Percentiles rank a stretch among this genome's conserved stretches.
Evolutionary conservation across 768 basidiomycete species (phyloP).

Genomic region (Suillus paluster): DNA sequence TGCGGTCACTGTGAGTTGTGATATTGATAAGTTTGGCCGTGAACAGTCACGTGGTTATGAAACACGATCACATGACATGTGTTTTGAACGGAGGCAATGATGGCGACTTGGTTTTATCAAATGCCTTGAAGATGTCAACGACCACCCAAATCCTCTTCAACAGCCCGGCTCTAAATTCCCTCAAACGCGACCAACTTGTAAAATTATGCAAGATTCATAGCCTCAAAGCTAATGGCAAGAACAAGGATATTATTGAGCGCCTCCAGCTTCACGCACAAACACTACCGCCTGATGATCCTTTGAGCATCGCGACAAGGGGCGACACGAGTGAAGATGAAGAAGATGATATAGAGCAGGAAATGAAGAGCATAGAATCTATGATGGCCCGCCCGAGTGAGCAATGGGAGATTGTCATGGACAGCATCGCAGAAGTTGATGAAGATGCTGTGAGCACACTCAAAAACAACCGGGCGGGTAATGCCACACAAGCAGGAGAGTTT

Average conservation of each 20-base stretch:
- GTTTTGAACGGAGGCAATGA: conserved; percentile 4
- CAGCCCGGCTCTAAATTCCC: conserved; percentile 80
- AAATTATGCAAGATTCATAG: conserved; percentile 85
- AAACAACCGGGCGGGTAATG: conserved; percentile 49
- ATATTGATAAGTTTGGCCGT: too few relatives aligned
- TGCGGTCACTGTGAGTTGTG: too few relatives aligned
- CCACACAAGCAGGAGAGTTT: conserved; percentile 63
- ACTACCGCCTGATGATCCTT: conserved; percentile 59
- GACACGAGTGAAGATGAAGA: conserved; percentile 44
- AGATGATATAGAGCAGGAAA: conserved; percentile 27
- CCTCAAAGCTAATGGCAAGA: conserved; percentile 83
- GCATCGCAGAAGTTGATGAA: conserved; percentile 72
- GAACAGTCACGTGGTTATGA: background rate
- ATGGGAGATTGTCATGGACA: conserved; percentile 89
- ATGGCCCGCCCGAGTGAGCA: conserved; percentile 72
- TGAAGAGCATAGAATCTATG: conserved; percentile 14
- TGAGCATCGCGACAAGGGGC: conserved; percentile 58
- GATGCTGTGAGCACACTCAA: conserved; percentile 27
- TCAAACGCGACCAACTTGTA: conserved; percentile 84
- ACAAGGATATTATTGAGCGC: conserved; percentile 68
- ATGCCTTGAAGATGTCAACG: conserved; percentile 52
- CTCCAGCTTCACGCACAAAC: conserved; percentile 69
- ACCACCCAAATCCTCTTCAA: conserved; percentile 84
- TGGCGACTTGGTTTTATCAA: background rate
- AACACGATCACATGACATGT: conserved; percentile 12